Base-by-base conservation (phyloP, 352 stramenopile species). In the Phytophthora citrophthora region DNA sequence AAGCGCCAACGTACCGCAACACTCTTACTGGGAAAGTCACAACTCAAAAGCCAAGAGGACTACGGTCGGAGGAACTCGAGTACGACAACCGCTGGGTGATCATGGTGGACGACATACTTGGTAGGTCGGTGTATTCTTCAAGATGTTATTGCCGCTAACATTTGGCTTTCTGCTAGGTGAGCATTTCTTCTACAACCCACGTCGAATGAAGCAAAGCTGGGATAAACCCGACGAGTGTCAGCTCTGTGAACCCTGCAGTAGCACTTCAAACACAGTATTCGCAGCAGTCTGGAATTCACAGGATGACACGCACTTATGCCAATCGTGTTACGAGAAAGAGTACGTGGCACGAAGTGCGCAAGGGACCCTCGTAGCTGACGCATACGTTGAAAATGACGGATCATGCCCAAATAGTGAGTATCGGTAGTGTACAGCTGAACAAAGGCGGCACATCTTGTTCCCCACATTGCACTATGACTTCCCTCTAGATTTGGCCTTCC, bases 161-260 rank as follows among this genome's bases (percentile, higher is more conserved):
- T 47, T 41, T 68, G 18, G 34, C 54, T 49, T 38, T 61, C 32
- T 60, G 27, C 24, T 53, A 90, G 80, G 64, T 26, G 77, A 88
- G 36, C 52, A 52, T n/a, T 90, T 80, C 68, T 94, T 85, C 59
- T 94, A 88, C 73, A 84, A 92, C 47, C 79, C 81, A 12, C 69
- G 49, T 54, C 61, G 29, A 24, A 85, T 87, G 70, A 53, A 63
- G 6, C 83, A 92, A 54, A 81, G 58, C 40, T 94, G 86, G 83
- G 64, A 83, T 12, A 70, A 63, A 9, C 83, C 81, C 0, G 64
- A 75, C 9, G 81, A 87, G 5, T 92, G 81, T 27, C 65, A 74
- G 24, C 54, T 83, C 11, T 92, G 81, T 31, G 38, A 54, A 4
- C 13, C 29, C 1, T 92, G 81, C 32, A 52, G 34, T 23, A 44